A percentile compares a stretch with the other conserved stretches of the same genome.
Evolutionary conservation across 1,284 basidiomycete species (phyloP).

Genomic region (Sporisorium iseilematis-ciliati): DNA sequence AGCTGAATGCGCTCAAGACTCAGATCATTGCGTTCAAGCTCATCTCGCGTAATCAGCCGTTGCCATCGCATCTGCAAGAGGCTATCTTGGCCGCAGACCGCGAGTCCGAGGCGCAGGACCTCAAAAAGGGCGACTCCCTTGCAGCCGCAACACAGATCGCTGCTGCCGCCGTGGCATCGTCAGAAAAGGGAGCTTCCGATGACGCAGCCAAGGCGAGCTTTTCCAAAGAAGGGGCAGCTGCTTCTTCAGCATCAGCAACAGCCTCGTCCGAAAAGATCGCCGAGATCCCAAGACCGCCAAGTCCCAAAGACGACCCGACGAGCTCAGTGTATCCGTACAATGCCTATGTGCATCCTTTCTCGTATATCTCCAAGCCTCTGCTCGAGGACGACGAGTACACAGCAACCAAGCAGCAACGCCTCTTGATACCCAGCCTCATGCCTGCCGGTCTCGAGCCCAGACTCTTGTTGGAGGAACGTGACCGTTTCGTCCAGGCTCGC

Average conservation of each 20-base stretch:
- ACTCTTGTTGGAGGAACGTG: slow-evolving; percentile 88
- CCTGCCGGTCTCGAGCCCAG: slow-evolving; percentile 94
- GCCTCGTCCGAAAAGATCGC: slow-evolving; percentile 49
- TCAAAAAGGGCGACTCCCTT: slow-evolving; percentile 73
- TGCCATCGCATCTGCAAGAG: slow-evolving; percentile 83
- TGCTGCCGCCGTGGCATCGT: slow-evolving; percentile 74
- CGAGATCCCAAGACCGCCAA: slow-evolving; percentile 55
- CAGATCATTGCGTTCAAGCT: slow-evolving; percentile 92
- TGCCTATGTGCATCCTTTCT: slow-evolving; percentile 87
- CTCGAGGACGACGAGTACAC: slow-evolving; percentile 58
- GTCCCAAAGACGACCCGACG: slow-evolving; percentile 76
- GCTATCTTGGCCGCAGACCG: slow-evolving; percentile 74
- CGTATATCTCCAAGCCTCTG: slow-evolving; percentile 71
- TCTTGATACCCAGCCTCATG: slow-evolving; percentile 88
- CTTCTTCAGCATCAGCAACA: neutral
- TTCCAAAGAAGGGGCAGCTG: slow-evolving; percentile 30
- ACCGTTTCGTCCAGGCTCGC: slow-evolving; percentile 88
- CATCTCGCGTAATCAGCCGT: slow-evolving; percentile 81
- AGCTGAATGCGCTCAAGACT: slow-evolving; percentile 84
- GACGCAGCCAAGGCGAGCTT: slow-evolving; percentile 62
- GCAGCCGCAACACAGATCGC: slow-evolving; percentile 82
- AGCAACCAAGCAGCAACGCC: slow-evolving; percentile 80
- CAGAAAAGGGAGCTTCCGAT: slow-evolving; percentile 75
- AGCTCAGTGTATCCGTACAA: slow-evolving; percentile 95
- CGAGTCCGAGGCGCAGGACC: slow-evolving; percentile 32